Evolutionary conservation across 2,329 filamentous ascomycete species (phyloP).

Genomic region (Diplodia seriata): DNA sequence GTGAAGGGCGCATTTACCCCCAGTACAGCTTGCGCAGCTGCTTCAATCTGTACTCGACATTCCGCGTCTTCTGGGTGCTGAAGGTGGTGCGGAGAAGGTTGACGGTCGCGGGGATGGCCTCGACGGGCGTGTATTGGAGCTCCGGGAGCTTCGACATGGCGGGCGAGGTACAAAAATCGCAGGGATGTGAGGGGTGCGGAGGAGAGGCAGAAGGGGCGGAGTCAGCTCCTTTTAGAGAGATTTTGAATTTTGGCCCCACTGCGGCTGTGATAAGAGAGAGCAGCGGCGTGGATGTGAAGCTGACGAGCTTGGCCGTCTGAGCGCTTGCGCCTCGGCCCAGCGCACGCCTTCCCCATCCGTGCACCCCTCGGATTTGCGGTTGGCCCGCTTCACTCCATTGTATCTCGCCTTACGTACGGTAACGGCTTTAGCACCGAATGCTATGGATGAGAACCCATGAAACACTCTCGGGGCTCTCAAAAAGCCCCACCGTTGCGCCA

Average conservation of each 20-base stretch:
- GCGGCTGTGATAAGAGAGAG: neutral
- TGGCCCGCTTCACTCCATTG: neutral
- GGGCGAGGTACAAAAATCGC: slow-evolving; percentile 35
- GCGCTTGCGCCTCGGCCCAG: slow-evolving; percentile 16
- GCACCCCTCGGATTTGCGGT: neutral
- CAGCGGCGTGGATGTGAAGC: slow-evolving; percentile 5
- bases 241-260: neutral
- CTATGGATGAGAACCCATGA: neutral
- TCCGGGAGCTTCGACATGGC: slow-evolving; percentile 38
- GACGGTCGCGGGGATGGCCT: slow-evolving; percentile 44
- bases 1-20: slow-evolving; percentile 60
- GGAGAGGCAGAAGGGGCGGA: neutral
- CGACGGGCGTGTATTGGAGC: slow-evolving; percentile 47
- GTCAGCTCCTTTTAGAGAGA: neutral
- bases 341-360: slow-evolving; percentile 22
- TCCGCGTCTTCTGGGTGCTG: slow-evolving; percentile 79
- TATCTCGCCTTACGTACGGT: neutral
- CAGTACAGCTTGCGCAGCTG: slow-evolving; percentile 97
- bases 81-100: slow-evolving; percentile 72
- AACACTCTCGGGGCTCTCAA: neutral
- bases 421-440: neutral
- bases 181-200: neutral
- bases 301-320: slow-evolving; percentile 7
- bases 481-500: neutral
- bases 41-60: slow-evolving; percentile 78